Conservation (phyloP, 2,329 filamentous ascomycete genomes). For the Aureobasidium sp. region DNA sequence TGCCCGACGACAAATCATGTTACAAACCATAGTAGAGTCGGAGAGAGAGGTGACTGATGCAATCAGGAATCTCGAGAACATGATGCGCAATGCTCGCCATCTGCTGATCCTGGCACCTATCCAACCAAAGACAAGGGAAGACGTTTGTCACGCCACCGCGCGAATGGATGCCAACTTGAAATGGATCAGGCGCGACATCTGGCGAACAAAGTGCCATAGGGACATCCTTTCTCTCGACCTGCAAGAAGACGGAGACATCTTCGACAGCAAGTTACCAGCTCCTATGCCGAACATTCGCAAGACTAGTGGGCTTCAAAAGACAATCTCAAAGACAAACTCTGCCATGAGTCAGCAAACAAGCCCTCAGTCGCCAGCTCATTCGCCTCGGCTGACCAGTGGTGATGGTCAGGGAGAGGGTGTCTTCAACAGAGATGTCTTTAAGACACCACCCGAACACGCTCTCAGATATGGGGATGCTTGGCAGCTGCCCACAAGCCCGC, state of each 20-base stretch:
- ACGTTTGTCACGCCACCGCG: constrained; percentile 76
- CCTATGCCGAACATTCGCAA: neutral
- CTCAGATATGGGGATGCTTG: constrained; percentile 22
- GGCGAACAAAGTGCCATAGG: constrained; percentile 82
- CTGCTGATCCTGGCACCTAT: constrained; percentile 84
- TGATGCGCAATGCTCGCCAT: constrained; percentile 84
- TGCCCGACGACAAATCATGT: constrained; percentile 75
- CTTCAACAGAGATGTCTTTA: constrained; percentile 34
- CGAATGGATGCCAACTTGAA: constrained; percentile 82
- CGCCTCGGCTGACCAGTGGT: constrained; percentile 19
- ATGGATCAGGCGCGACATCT: constrained; percentile 91
- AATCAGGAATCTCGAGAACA: constrained; percentile 72
- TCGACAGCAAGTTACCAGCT: constrained; percentile 15
- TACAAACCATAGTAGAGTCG: constrained; percentile 73
- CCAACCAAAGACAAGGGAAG: constrained; percentile 80
- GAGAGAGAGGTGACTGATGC: constrained; percentile 67
- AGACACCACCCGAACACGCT: constrained; percentile 39
- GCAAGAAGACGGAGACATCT: constrained; percentile 58
- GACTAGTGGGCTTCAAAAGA: constrained; percentile 6
- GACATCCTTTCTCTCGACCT: constrained; percentile 82
- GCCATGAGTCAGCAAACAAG: neutral
- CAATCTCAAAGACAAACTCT: constrained; percentile 14
- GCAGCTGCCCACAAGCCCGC: constrained; percentile 28
- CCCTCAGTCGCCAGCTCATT: neutral
- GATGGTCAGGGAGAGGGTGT: neutral